Conservation (phyloP, 176 grass and related monocot species). For the Pontederia crassipes region DNA sequence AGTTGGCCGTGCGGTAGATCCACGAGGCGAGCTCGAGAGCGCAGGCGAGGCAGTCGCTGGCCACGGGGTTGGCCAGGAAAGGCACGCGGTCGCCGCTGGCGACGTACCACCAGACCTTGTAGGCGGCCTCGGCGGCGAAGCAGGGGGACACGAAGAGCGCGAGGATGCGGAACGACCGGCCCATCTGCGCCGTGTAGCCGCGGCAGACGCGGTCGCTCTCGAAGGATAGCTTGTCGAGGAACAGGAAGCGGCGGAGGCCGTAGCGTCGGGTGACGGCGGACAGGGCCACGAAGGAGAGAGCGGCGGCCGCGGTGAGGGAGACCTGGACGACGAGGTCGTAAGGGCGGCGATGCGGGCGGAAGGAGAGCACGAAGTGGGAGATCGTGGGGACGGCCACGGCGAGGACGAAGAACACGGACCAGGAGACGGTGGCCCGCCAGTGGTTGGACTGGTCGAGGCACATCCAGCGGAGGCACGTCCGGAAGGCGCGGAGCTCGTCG, state of each 20-base stretch:
- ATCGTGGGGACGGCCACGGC: slow-evolving; percentile 18
- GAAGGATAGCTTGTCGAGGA: slow-evolving; percentile 49
- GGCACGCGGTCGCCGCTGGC: slow-evolving; percentile 7
- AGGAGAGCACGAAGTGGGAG: slow-evolving; percentile 13
- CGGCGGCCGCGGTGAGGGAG: slow-evolving; percentile 36
- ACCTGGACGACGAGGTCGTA: slow-evolving; percentile 56
- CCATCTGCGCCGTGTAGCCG: slow-evolving; percentile 43
- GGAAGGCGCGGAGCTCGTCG: slow-evolving; percentile 66
- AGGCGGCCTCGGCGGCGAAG: slow-evolving; percentile 43
- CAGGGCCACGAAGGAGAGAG: slow-evolving; percentile 43
- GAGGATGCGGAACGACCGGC: slow-evolving; percentile 40
- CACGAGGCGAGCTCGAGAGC: slow-evolving; percentile 59
- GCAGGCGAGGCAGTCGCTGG: slow-evolving; percentile 23
- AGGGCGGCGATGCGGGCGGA: slow-evolving; percentile 10
- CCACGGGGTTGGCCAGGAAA: slow-evolving; percentile 27
- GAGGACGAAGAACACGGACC: slow-evolving; percentile 32
- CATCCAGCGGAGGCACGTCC: slow-evolving; percentile 53
- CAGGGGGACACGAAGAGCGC: slow-evolving; percentile 45
- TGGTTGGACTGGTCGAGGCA: slow-evolving; percentile 46
- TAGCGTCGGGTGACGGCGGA: slow-evolving; percentile 27
- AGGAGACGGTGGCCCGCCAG: slow-evolving; percentile 18
- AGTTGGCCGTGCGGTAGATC: slow-evolving; percentile 56
- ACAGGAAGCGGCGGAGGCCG: slow-evolving; percentile 64
- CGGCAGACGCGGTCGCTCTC: slow-evolving; percentile 45
- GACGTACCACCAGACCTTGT: slow-evolving; percentile 65